Percentiles rank a stretch among this genome's conserved stretches.
Evolutionary conservation across 2,329 filamentous ascomycete genomes (phyloP).

Genomic region (Ascocoryne sarcoides): DNA sequence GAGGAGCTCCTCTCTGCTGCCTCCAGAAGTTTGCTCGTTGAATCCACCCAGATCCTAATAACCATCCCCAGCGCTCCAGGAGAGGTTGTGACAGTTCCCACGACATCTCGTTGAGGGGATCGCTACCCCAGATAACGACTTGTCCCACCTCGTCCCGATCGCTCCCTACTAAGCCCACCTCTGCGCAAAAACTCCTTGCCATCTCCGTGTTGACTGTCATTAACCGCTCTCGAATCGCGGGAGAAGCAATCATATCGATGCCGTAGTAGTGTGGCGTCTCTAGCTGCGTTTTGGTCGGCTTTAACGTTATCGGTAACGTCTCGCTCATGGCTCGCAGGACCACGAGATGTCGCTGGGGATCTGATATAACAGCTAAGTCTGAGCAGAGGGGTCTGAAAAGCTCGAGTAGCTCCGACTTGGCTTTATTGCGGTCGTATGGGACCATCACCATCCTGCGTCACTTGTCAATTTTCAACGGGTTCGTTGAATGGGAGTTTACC

Average conservation of each 20-base stretch:
- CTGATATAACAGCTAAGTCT: slow-evolving; percentile 28
- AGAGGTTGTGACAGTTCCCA: slow-evolving; percentile 35
- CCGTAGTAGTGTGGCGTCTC: slow-evolving; percentile 33
- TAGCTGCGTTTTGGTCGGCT: slow-evolving; percentile 33
- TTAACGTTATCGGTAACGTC: slow-evolving; percentile 28
- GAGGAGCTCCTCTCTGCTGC: slow-evolving; percentile 29
- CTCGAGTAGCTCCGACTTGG: slow-evolving; percentile 28
- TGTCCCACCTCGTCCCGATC: slow-evolving; percentile 32
- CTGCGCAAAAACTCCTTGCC: slow-evolving; percentile 30
- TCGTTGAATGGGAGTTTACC: not conserved
- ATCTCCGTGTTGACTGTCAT: slow-evolving; percentile 30
- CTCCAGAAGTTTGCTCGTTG: slow-evolving; percentile 35
- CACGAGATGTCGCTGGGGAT: slow-evolving; percentile 29
- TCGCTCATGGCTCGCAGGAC: slow-evolving; percentile 25
- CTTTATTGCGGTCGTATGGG: slow-evolving; percentile 30
- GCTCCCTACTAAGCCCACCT: slow-evolving; percentile 30
- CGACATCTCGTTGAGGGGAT: slow-evolving; percentile 33
- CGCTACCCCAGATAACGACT: slow-evolving; percentile 35
- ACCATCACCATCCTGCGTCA: slow-evolving; percentile 23
- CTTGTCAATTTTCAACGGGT: not conserved
- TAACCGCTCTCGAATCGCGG: slow-evolving; percentile 31
- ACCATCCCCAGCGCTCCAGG: slow-evolving; percentile 33
- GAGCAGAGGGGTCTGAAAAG: slow-evolving; percentile 30
- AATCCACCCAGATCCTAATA: slow-evolving; percentile 32
- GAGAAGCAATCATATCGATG: slow-evolving; percentile 35